Percentiles rank a stretch among this genome's conserved stretches.
Evolutionary conservation across 345 rosid species (phyloP).

Genomic region (Syzygium grande): DNA sequence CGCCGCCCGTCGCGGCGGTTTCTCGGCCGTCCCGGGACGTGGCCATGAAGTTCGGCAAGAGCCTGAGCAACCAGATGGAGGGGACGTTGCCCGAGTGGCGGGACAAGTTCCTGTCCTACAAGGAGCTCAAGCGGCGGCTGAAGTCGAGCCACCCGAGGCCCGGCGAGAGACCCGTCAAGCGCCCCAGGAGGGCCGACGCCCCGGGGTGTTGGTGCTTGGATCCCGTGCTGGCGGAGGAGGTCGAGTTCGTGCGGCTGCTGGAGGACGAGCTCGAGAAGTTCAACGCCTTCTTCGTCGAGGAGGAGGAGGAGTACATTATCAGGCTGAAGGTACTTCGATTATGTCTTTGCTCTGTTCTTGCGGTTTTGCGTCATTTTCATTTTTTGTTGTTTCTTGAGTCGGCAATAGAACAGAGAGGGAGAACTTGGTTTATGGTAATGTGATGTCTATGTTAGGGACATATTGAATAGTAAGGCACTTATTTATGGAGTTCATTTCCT

Average conservation of each 20-base stretch:
- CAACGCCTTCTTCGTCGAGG: constrained; percentile 84
- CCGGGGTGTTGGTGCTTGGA: background rate
- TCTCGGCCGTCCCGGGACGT: background rate
- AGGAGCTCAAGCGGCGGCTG: constrained; percentile 40
- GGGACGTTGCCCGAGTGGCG: constrained; percentile 40
- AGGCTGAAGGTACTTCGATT: constrained; percentile 51
- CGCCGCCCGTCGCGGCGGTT: background rate
- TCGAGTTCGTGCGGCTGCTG: constrained; percentile 29
- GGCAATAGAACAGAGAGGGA: background rate
- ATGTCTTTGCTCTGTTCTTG: background rate
- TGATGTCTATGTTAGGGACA: background rate
- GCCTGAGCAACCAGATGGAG: constrained; percentile 48
- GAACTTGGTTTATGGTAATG: background rate
- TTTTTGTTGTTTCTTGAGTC: background rate
- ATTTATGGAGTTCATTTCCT: background rate
- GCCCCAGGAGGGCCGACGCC: background rate
- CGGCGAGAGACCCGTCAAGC: constrained; percentile 4
- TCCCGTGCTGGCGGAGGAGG: constrained; percentile 7
- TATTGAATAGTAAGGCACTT: background rate
- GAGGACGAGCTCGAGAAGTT: constrained; percentile 92
- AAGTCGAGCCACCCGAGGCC: constrained; percentile 18
- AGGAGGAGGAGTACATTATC: constrained; percentile 95
- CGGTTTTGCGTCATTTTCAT: background rate
- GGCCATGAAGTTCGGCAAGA: constrained; percentile 41
- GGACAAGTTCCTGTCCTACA: constrained; percentile 50